phyloP scores from a whole-genome alignment of 768 basidiomycete genomes.

The Hypholoma sublateritium region DNA sequence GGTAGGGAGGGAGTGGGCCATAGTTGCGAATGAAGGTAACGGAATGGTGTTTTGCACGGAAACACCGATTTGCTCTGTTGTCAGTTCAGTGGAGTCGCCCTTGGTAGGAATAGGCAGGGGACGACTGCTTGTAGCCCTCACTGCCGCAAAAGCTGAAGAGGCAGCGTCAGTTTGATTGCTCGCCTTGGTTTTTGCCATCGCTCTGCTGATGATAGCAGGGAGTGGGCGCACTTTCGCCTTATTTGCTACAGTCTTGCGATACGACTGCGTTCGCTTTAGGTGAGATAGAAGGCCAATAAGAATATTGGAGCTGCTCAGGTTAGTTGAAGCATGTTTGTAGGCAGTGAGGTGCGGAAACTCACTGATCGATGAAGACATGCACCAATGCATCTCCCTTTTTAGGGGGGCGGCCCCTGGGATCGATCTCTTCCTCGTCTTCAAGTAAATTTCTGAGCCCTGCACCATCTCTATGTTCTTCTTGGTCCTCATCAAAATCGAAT shows the following conservation, averaged over 20 bases:
- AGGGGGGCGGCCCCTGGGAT: slow-evolving; percentile 33
- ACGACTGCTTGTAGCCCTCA: slow-evolving; percentile 17
- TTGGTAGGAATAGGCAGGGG: slow-evolving; percentile 20
- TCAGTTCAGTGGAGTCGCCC: neutral
- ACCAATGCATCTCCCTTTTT: slow-evolving; percentile 33
- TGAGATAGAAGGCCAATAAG: slow-evolving; percentile 79
- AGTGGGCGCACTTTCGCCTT: slow-evolving; percentile 14
- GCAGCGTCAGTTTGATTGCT: slow-evolving; percentile 10
- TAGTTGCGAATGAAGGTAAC: slow-evolving; percentile 41
- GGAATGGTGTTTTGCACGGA: slow-evolving; percentile 26
- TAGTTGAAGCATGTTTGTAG: slow-evolving; percentile 13
- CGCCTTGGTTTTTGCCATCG: slow-evolving; percentile 6
- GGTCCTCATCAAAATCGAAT: slow-evolving; percentile 14
- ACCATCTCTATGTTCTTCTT: neutral
- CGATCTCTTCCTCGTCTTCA: slow-evolving; percentile 31
- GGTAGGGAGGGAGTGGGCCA: slow-evolving; percentile 26
- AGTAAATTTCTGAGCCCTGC: slow-evolving; percentile 21
- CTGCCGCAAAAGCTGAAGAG: slow-evolving; percentile 20
- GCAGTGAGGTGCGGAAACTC: slow-evolving; percentile 23
- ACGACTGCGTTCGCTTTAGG: slow-evolving; percentile 44
- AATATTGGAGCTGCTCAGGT: slow-evolving; percentile 76
- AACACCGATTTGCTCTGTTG: slow-evolving; percentile 6
- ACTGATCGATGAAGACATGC: slow-evolving; percentile 63
- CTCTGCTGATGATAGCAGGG: slow-evolving; percentile 15
- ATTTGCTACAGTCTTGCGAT: slow-evolving; percentile 7